phyloP scores from a whole-genome alignment of 1,284 basidiomycete genomes.

The Rhodotorula mucilaginosa region DNA sequence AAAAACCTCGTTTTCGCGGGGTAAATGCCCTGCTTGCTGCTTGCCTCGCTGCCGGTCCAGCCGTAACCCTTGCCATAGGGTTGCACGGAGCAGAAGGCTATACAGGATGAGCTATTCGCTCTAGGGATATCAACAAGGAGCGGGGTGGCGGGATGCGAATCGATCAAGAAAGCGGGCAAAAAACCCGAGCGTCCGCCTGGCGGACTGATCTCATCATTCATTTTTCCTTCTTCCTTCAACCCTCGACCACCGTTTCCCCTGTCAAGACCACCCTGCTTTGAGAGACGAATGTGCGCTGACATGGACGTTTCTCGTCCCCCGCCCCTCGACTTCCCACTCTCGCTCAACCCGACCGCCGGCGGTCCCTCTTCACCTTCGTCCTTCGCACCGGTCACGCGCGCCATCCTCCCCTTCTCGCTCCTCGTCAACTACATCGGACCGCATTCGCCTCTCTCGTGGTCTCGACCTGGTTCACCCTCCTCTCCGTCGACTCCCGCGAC shows the following conservation, averaged over 20 bases:
- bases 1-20: too few species aligned
- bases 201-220: too few species aligned
- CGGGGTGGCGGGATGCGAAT: too few species aligned
- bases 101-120: too few species aligned
- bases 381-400: not conserved
- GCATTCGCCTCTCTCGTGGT: conserved; percentile 18
- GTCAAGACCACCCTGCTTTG: not conserved
- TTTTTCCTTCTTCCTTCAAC: too few species aligned
- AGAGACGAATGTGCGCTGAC: not conserved
- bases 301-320: conserved; percentile 3
- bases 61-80: too few species aligned
- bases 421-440: conserved; percentile 28
- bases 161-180: too few species aligned
- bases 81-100: too few species aligned
- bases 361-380: not conserved
- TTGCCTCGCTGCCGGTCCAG: too few species aligned
- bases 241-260: not conserved
- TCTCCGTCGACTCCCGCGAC: not conserved
- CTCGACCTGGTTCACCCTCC: conserved; percentile 9
- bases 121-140: too few species aligned
- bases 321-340: conserved; percentile 30
- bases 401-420: conserved; percentile 22
- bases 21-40: too few species aligned
- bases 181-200: too few species aligned
- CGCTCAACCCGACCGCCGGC: conserved; percentile 19